Base-by-base conservation (phyloP, 1,284 basidiomycete species). In the Amylostereum areolatum region DNA sequence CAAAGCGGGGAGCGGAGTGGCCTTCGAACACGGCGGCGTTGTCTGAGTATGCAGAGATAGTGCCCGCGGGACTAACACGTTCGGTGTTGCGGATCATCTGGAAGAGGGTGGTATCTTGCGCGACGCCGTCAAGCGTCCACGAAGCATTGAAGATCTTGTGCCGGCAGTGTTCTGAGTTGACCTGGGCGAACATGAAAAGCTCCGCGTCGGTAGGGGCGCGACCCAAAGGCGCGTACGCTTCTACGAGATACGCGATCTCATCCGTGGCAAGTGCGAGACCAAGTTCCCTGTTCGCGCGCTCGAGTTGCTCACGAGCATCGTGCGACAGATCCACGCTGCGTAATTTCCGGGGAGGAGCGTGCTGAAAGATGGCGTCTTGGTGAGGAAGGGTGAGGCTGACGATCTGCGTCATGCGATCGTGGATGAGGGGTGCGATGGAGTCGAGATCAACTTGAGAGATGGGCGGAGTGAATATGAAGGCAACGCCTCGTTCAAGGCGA, bases 111-210 rank as follows among this genome's bases (percentile, higher is more conserved):
- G 77, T 74, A 53, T 88, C 80, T 62, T 83, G 77, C n/a, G 72
- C 61, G 35, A 74, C 61, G 4, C 77, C 85, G 61, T 97, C 89
- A 57, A 97, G 83, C 25, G 85, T 90, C 97, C 97, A 99, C 37
- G 89, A 80, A 0, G 97, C 95, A 65, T 99, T 99, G 77, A 99
- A 99, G 59, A 98, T 99, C 72, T 99, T 99, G 78, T 99, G 97
- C 43, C 97, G 81, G 68, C 97, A 99, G 67, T 99, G 97, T 70
- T 99, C 97, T 37, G 95, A 98, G 73, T 99, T 99, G 66, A 99
- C 96, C 66, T 99, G 97, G 12, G 97, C 96, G 66, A 99, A 99
- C 96, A 99, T 99, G 80, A 99, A 99, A 18, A 99, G 78, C 66
- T 99, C 97, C 10, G 97, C 95, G 60, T 99, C 96, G 44, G 92